These are phyloP conservation scores for Dentipellis sp. DNA, from an alignment of 768 basidiomycete species.

Conservation along the genomic window DNA sequence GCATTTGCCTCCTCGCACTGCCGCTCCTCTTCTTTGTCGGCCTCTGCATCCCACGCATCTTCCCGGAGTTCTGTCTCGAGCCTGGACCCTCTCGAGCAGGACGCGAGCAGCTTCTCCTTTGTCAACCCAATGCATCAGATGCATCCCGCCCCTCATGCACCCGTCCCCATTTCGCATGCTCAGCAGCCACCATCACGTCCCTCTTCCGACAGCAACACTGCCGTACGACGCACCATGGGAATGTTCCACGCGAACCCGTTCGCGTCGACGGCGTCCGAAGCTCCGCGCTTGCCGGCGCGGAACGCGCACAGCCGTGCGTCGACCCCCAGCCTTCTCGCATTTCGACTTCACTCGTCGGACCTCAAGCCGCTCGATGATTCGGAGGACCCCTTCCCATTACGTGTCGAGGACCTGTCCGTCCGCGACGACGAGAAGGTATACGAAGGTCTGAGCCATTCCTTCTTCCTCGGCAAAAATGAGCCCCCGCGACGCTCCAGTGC, in stretches of 20 bases:
- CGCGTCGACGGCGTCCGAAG: neutral
- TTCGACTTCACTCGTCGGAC: constrained; percentile 4
- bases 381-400: constrained; percentile 15
- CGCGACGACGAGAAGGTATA: constrained; percentile 11
- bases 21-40: too few relatives aligned
- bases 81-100: too few relatives aligned
- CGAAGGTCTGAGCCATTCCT: constrained; percentile 11
- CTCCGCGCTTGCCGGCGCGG: neutral
- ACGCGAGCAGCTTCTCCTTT: too few relatives aligned
- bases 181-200: too few relatives aligned
- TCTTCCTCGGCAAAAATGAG: neutral
- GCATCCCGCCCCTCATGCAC: too few relatives aligned
- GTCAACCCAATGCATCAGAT: too few relatives aligned
- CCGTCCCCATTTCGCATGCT: too few relatives aligned
- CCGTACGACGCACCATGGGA: neutral
- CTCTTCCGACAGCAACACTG: neutral
- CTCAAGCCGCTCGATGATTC: constrained; percentile 12
- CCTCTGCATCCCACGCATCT: too few relatives aligned
- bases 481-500: too few relatives aligned
- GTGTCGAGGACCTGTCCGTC: constrained; percentile 11
- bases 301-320: neutral
- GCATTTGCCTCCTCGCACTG: too few relatives aligned
- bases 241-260: neutral
- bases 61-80: too few relatives aligned
- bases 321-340: neutral